Evolutionary conservation across 306 rosid species (phyloP).

Genomic region (Glycine tomentella): DNA sequence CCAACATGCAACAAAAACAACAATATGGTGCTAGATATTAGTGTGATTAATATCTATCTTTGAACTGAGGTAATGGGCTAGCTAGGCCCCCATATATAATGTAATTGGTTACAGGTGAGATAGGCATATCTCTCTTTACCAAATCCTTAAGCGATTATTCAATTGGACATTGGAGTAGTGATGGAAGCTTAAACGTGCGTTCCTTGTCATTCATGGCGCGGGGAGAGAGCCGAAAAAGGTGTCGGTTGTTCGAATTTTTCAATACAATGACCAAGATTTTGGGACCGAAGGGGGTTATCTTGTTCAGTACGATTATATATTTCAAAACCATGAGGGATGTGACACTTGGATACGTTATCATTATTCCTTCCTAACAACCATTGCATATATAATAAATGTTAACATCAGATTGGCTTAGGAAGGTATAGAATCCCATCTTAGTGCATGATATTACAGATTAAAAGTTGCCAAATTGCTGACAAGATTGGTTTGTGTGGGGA

Average conservation of each 20-base stretch:
- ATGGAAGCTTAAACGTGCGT: conserved; percentile 50
- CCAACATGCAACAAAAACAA: too few species aligned
- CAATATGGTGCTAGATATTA: conserved; percentile 7
- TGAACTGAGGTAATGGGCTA: conserved; percentile 24
- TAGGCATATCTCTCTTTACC: conserved; percentile 42
- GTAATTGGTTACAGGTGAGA: conserved; percentile 44
- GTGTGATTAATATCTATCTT: conserved; percentile 34
- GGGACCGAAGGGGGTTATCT: conserved; percentile 54
- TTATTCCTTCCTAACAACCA: conserved; percentile 49
- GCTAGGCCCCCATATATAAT: conserved; percentile 31
- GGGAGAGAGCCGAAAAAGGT: conserved; percentile 46
- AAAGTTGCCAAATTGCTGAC: conserved; percentile 52
- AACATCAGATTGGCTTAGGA: conserved; percentile 47
- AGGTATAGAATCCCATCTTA: conserved; percentile 63
- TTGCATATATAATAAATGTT: conserved; percentile 47
- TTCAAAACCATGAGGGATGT: conserved; percentile 48
- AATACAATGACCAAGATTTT: conserved; percentile 55
- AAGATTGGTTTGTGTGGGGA: conserved; percentile 63
- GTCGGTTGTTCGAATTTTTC: conserved; percentile 70
- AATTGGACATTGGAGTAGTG: conserved; percentile 36
- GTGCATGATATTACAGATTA: conserved; percentile 3
- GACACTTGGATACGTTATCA: conserved; percentile 54
- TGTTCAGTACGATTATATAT: not conserved
- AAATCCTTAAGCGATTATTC: conserved; percentile 39
- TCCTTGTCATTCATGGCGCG: conserved; percentile 52